Conservation (phyloP, 2,329 filamentous ascomycete genomes). For the Trichophyton schoenleinii region DNA sequence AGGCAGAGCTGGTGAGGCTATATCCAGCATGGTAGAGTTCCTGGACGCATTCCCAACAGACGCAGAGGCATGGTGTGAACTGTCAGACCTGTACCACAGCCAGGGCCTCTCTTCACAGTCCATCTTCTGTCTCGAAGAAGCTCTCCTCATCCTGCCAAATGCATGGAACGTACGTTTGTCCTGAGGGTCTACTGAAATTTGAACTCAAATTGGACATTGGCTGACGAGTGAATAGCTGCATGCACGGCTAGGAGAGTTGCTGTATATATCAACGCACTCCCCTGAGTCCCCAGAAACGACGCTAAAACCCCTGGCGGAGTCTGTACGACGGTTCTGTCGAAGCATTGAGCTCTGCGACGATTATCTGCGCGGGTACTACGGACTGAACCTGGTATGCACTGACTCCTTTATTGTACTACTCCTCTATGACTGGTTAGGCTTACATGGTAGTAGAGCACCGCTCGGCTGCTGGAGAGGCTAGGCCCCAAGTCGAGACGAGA, state of each 20-base stretch:
- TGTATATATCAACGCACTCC: conserved; percentile 50
- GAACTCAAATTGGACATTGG: neutral
- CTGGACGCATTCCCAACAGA: conserved; percentile 80
- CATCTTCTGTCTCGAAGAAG: conserved; percentile 81
- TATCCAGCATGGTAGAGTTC: conserved; percentile 58
- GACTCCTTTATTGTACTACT: neutral
- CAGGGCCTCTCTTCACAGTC: conserved; percentile 72
- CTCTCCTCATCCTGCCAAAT: conserved; percentile 73
- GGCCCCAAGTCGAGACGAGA: conserved; percentile 5
- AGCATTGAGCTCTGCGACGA: conserved; percentile 89
- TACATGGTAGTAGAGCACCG: conserved; percentile 11
- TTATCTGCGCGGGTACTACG: conserved; percentile 86
- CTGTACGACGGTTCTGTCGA: conserved; percentile 73
- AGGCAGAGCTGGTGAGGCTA: conserved; percentile 58
- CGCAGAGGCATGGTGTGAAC: conserved; percentile 83
- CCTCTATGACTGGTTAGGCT: neutral
- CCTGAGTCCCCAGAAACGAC: conserved; percentile 26
- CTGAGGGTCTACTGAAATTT: neutral
- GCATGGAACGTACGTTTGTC: conserved; percentile 70
- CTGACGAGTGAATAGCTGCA: conserved; percentile 49
- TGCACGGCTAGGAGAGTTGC: conserved; percentile 70
- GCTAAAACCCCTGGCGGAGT: conserved; percentile 50
- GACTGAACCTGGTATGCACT: conserved; percentile 61
- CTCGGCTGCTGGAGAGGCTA: conserved; percentile 9
- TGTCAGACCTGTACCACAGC: conserved; percentile 71